Evolutionary conservation across 2,329 filamentous ascomycete species (phyloP), one percentile per base, ranked within the genome.

Genomic region (Aspergillus neotritici): DNA sequence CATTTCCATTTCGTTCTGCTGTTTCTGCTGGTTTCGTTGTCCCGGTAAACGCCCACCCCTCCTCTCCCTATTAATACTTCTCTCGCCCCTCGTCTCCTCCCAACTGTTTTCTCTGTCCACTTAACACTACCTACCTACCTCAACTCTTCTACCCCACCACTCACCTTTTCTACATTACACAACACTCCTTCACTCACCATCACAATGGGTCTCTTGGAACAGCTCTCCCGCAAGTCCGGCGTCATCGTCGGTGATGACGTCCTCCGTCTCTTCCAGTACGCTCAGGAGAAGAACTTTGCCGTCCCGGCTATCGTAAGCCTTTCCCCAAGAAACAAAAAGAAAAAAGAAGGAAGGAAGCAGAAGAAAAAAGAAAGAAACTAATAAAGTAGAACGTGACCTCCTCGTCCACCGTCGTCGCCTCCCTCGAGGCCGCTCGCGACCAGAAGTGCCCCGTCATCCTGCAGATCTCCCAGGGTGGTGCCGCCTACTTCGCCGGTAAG

Each of bases 351-450:
- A 12, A 13, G 39, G 13, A 13, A 41, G 13, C 31, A 48, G n/a
- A 31, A 41, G 17, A 39, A 10, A n/a, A 6, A 15, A 15, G 31
- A 37, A 25, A 46, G 38, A 13, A 16, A 9, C 15, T 14, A 11
- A 21, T 9, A 17, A 15, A 12, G 28, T 48, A 79, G 76, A 96
- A 97, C 74, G 87, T 94, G 65, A 97, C 91, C 60, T 94, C 89
- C 33, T 94, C 87, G 50, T 95, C 88, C 51, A 88, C 85, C 51
- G 84, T 82, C 52, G 84, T 96, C 55, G 83, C 88, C 60, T 75
- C 87, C 43, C 88, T 98, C 60, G 93, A 98, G 79, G 93, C 93
- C 67, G 93, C 93, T 59, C 84, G 88, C 62, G 90, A 97, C 71
- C 77, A 82, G 67, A 94, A 94, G 71, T 79, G 87, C 49, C 93